phyloP scores from a whole-genome alignment of 257 asterid species.

The Gentiana dahurica region DNA sequence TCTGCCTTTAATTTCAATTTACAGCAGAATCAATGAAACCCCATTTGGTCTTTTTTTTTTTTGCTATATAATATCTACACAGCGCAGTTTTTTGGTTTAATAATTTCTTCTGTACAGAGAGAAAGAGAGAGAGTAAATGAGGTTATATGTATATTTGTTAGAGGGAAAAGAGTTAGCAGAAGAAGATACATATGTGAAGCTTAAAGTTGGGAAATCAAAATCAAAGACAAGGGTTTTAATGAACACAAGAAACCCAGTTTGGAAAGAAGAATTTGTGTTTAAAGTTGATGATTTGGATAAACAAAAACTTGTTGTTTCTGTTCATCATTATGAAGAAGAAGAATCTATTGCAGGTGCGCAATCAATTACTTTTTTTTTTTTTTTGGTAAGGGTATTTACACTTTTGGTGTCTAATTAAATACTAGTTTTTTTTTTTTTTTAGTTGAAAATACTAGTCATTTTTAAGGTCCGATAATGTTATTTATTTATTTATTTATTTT shows the following conservation, averaged over 20 bases:
- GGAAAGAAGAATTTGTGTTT: slow-evolving; percentile 89
- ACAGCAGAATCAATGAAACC: no score
- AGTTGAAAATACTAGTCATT: no score
- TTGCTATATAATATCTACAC: no score
- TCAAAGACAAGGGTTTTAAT: slow-evolving; percentile 57
- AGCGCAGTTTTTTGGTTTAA: no score
- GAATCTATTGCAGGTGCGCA: slow-evolving; percentile 11
- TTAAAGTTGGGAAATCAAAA: slow-evolving; percentile 53
- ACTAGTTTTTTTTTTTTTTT: no score
- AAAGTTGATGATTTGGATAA: slow-evolving; percentile 55
- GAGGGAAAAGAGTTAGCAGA: slow-evolving; percentile 58
- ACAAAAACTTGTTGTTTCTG: slow-evolving; percentile 49
- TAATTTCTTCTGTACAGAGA: no score
- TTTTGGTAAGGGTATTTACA: no score
- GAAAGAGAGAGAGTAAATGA: slow-evolving; percentile 23
- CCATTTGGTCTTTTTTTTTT: no score
- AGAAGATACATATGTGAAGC: slow-evolving; percentile 56
- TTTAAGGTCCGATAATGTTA: no score
- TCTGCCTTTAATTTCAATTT: neutral
- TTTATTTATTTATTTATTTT: no score
- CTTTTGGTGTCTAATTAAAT: no score
- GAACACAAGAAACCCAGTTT: slow-evolving; percentile 40
- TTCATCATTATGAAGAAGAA: slow-evolving; percentile 37
- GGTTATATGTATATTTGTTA: slow-evolving; percentile 52
- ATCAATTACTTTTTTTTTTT: no score